Evolutionary conservation across 345 rosid genomes (phyloP), one percentile per base, ranked within the genome.

Genomic region (Rhizophora mangle): DNA sequence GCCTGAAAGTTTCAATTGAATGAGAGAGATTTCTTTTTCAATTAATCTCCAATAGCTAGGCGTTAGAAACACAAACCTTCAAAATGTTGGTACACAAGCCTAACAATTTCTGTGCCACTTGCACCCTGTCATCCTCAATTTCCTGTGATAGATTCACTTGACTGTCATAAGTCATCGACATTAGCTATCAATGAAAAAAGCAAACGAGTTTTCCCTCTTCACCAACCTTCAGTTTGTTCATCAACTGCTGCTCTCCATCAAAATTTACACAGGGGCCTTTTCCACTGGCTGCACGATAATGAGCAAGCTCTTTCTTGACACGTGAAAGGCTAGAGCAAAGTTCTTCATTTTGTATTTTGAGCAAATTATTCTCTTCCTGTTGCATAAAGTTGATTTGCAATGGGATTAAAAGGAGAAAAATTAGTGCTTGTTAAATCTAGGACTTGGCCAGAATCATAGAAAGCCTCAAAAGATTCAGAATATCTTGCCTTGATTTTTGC

Each of bases 361-460:
- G 89, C 64, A 69, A 72, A 72, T 86, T 88, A 79, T 92, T 95
- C 85, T 92, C 97, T 79, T 92, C 98, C 98, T 94, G 76, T 85
- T 78, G 77, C 70, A 77, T 57, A 6, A 13, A 8, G 18, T 43
- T 13, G 18, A 43, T 43, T 43, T 15, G 18, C 19, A 11, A 13
- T 2, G 18, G 47, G 49, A 43, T 43, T 43, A 11, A 43, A 13
- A 13, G 18, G 5, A 43, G 19, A 43, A 43, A 43, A 13, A 13
- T 43, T 3, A 43, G 19, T 13, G 19, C 15, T 11, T 3, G 49
- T 43, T 18, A 43, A 11, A 43, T 43, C 18, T 3, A 43, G 49
- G 49, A 43, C 49, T 13, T 13, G 18, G 49, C 49, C 16, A 43
- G 49, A 43, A 13, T 43, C 49, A 11, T 43, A 3, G 49, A 13